Evolutionary conservation across 2,329 filamentous ascomycete genomes (phyloP).

Genomic region (Ascochyta pisi): DNA sequence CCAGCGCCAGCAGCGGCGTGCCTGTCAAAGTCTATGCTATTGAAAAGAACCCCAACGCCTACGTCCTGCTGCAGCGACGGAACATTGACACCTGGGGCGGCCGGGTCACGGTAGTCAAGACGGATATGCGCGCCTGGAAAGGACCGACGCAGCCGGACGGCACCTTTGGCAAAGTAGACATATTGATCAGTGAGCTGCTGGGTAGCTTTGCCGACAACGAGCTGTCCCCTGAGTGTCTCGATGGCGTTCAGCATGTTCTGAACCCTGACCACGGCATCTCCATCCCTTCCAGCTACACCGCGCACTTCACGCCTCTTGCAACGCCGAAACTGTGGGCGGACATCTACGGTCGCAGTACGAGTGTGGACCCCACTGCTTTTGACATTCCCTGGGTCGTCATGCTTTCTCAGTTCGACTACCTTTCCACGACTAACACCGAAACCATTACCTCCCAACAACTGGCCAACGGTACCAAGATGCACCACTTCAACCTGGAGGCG

Average conservation of each 20-base stretch:
- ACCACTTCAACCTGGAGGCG: conserved; percentile 40
- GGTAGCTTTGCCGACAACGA: conserved; percentile 98
- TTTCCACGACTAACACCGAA: conserved; percentile 63
- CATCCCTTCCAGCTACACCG: conserved; percentile 91
- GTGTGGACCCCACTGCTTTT: conserved; percentile 72
- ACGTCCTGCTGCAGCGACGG: conserved; percentile 86
- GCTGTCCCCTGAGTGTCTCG: conserved; percentile 92
- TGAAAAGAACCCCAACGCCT: conserved; percentile 98
- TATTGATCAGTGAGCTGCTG: conserved; percentile 90
- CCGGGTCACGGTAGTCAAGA: conserved; percentile 86
- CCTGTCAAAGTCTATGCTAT: conserved; percentile 87
- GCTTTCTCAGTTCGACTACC: conserved; percentile 86
- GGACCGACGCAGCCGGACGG: conserved; percentile 69
- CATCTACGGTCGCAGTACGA: conserved; percentile 67
- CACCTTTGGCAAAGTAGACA: conserved; percentile 76
- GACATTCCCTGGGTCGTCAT: conserved; percentile 96
- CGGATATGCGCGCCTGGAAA: conserved; percentile 96
- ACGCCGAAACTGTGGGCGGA: conserved; percentile 87
- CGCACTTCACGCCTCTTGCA: conserved; percentile 89
- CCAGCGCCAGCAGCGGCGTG: conserved; percentile 77
- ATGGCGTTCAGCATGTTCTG: conserved; percentile 93
- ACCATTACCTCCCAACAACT: conserved; percentile 58
- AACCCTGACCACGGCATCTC: conserved; percentile 82
- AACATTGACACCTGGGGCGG: conserved; percentile 81
- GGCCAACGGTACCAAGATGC: conserved; percentile 47